Evolutionary conservation across 768 basidiomycete genomes (phyloP), one percentile per base, ranked within the genome.

Genomic region (Inosperma sp.): DNA sequence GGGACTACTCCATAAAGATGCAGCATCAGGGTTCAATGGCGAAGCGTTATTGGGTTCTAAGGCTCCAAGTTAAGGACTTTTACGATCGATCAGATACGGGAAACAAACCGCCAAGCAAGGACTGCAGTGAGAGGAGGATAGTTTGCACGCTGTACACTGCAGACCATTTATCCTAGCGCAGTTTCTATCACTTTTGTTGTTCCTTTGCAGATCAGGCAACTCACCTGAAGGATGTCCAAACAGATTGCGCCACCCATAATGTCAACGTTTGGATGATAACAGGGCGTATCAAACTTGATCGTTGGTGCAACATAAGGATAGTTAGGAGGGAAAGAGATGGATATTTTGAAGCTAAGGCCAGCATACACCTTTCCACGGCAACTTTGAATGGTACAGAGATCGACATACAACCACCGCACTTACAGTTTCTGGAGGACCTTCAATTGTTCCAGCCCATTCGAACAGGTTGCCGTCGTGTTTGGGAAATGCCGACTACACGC

Each of bases 11-110:
- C 93, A 95, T 17, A 93, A 70, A 14, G 77, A 75, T 3, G 92
- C 88, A 2, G 93, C 93, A 57, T 94, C 92, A 6, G 84, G 73
- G 64, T 94, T 94, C 51, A 95, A 70, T 6, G 93, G 93, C 5
- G 91, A 93, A 13, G 86, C 87, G 64, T 93, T 94, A 74, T 95
- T 94, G 22, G 92, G 93, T 67, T 95, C 92, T 91, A 59, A 41
- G 14, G 42, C 30, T 31, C 27, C 46, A 17, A 46, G 42, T 61
- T 46, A 52, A 29, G 29, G 48, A 33, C 13, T 19, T 5, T 12
- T 25, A 7, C 17, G 12, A 25, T 22, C 22, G 29, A 31, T 5
- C 39, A n/a, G 22, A 23, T 30, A 7, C 12, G 26, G 27, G 12
- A 34, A n/a, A 68, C 80, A 31, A 59, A 91, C 91, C 91, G 59